Base-by-base conservation (phyloP, 2,329 filamentous ascomycete genomes). In the Colletotrichum sp. region DNA sequence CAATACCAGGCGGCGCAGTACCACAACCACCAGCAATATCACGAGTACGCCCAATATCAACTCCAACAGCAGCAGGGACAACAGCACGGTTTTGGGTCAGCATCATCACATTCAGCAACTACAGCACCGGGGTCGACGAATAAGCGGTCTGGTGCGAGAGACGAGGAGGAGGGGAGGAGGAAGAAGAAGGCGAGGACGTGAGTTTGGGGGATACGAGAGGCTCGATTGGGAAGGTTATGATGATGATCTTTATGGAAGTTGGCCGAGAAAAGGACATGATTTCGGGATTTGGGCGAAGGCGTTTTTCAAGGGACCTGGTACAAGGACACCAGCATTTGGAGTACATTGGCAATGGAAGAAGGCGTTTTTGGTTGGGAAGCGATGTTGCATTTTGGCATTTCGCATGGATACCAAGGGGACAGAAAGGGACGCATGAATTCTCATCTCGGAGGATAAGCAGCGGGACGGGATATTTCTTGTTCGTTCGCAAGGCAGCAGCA, bases 161-260 rank as follows among this genome's bases (percentile, higher is more conserved):
- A 75, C 16, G 74, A 76, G 16, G 39, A 18, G 6, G 71, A 69
- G 9, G 49, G 70, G 13, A 49, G 69, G 24, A 55, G 34, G 28
- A 73, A 60, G 70, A 76, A 76, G 74, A 69, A 34, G 26, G 57
- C 70, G 71, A 76, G 74, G 71, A 75, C 63, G 13, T 76, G 71
- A 76, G 18, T 7, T 18, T 9, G 18, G 32, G 32, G 8, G 21
- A 68, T 57, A 36, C 55, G 55, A 70, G 18, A 21, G 18, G 34
- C 24, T 49, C 21, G 18, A 44, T 34, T 18, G 34, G 52, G 52
- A 32, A 69, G 32, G 8, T 13, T 10, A 30, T 44, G 28, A 34
- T 21, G 57, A 63, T 63, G 66, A 68, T 68, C 65, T 34, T 52
- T 15, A 34, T 68, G 28, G 49, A 28, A 34, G 28, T n/a, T 68